A percentile compares a stretch with the other conserved stretches of the same genome.
Evolutionary conservation across 2,329 filamentous ascomycete genomes (phyloP).

Genomic region (Phyllosticta paracitricarpa): DNA sequence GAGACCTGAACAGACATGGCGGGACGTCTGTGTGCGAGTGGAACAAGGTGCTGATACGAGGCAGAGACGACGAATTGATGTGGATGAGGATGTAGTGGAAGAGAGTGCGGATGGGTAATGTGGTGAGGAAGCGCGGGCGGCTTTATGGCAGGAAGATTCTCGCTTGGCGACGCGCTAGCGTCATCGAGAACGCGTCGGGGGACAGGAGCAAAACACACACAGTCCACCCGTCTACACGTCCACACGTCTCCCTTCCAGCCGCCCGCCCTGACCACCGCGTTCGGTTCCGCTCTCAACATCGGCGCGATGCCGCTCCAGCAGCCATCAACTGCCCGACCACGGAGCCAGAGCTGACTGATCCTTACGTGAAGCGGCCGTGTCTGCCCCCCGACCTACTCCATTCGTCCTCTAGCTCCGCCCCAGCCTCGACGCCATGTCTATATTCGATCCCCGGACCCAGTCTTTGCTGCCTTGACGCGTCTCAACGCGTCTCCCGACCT

Average conservation of each 20-base stretch:
- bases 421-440: neutral
- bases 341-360: slow-evolving; percentile 2
- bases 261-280: slow-evolving; percentile 5
- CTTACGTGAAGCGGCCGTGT: neutral
- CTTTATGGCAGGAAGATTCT: slow-evolving; percentile 4
- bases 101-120: neutral
- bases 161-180: slow-evolving; percentile 8
- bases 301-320: slow-evolving; percentile 1
- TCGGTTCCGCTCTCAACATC: no score
- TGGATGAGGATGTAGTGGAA: slow-evolving; percentile 4
- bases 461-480: neutral
- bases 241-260: neutral
- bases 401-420: neutral
- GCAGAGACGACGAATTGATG: neutral
- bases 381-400: neutral
- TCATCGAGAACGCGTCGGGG: slow-evolving; percentile 5
- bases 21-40: neutral
- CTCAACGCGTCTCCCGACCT: slow-evolving; percentile 4
- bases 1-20: slow-evolving; percentile 65
- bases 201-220: neutral
- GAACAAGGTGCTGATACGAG: neutral
- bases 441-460: neutral
- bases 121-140: neutral
- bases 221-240: no score
- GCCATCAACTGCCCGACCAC: slow-evolving; percentile 2